Percentiles rank a stretch among this genome's conserved stretches.
Conservation (phyloP, 257 asterid species). For the Apocynum venetum region DNA sequence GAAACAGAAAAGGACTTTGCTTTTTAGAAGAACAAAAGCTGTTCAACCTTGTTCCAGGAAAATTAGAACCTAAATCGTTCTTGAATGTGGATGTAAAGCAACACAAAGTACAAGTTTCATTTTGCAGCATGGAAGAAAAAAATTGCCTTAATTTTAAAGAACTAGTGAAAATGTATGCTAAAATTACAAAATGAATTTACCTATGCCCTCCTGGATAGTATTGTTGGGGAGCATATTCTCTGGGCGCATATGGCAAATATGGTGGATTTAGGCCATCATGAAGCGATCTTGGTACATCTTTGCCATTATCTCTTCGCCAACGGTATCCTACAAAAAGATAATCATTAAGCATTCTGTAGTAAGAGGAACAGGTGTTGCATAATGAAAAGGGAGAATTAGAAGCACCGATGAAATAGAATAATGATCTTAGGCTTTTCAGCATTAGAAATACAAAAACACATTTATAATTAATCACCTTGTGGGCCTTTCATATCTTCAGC, state of each 20-base stretch:
- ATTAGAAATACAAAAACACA: not conserved
- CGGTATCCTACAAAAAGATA: constrained; percentile 45
- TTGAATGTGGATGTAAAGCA: not conserved
- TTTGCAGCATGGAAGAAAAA: not conserved
- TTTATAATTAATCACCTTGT: constrained; percentile 32
- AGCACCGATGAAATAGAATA: not conserved
- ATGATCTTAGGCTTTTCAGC: not conserved
- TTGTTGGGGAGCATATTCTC: constrained; percentile 31
- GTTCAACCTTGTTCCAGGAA: not conserved
- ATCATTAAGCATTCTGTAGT: not conserved
- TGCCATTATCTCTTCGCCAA: constrained; percentile 49
- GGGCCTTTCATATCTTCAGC: constrained; percentile 71
- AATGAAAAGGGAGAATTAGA: not conserved
- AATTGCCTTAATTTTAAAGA: not conserved
- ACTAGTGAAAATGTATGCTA: not conserved
- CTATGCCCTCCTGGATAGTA: constrained; percentile 45
- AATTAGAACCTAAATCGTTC: not conserved
- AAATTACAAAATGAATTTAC: constrained; percentile 27
- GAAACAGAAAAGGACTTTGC: not conserved
- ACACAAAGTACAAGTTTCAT: not conserved
- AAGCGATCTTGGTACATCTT: constrained; percentile 48
- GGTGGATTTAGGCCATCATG: constrained; percentile 47
- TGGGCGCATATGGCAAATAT: constrained; percentile 51
- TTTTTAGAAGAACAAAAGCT: not conserved
- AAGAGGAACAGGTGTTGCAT: not conserved